Conservation (phyloP, 2,329 filamentous ascomycete species). For the Dothiorella sarmentorum region DNA sequence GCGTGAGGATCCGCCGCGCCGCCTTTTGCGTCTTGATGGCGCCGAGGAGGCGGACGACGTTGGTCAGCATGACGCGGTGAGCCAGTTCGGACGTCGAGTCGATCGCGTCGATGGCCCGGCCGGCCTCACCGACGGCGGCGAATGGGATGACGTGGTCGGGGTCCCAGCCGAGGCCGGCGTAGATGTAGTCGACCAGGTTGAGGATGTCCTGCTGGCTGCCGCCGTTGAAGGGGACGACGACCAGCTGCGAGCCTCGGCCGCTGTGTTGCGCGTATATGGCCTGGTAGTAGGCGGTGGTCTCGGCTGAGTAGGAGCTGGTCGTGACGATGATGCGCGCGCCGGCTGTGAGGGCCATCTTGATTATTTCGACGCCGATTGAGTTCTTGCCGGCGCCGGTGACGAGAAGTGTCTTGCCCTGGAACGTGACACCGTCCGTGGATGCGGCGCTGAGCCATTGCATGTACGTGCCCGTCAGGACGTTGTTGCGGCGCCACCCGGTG, state of each 20-base stretch:
- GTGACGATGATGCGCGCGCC: conserved; percentile 42
- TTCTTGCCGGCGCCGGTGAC: conserved; percentile 37
- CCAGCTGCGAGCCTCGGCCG: conserved; percentile 32
- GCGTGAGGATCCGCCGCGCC: conserved; percentile 26
- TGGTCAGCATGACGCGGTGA: conserved; percentile 41
- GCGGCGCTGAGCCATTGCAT: too few species aligned
- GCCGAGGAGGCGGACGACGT: conserved; percentile 39
- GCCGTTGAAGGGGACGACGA: conserved; percentile 41
- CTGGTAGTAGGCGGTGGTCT: conserved; percentile 33
- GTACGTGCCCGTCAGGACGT: too few species aligned
- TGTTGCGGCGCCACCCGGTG: too few species aligned
- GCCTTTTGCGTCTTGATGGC: conserved; percentile 32
- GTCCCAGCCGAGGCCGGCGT: conserved; percentile 29
- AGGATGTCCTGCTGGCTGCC: conserved; percentile 41
- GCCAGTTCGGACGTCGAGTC: conserved; percentile 37
- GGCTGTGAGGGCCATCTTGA: conserved; percentile 31
- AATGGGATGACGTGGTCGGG: conserved; percentile 44
- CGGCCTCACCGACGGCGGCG: conserved; percentile 40
- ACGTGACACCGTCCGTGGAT: too few species aligned
- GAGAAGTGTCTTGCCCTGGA: too few species aligned
- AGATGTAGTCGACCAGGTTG: conserved; percentile 38
- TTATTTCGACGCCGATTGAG: conserved; percentile 38
- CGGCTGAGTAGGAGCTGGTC: conserved; percentile 33
- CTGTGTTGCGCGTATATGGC: conserved; percentile 34
- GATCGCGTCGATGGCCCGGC: conserved; percentile 35